Evolutionary conservation across 257 asterid species (phyloP).

Genomic region (Phtheirospermum japonicum): DNA sequence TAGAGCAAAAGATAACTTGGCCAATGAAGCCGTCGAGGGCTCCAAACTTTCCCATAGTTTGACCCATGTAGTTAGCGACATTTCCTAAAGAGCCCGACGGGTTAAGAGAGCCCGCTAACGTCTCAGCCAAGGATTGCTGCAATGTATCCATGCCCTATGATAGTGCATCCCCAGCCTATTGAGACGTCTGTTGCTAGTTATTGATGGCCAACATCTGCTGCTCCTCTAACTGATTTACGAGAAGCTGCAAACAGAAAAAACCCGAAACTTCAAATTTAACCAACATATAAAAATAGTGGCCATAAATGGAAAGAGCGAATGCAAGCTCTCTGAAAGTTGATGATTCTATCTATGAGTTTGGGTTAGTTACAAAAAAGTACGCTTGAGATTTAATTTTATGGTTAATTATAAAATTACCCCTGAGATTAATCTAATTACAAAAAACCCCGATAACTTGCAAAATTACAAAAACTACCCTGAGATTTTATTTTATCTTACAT

Average conservation of each 20-base stretch:
- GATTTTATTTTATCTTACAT: too few relatives aligned
- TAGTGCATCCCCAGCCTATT: constrained; percentile 47
- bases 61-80: constrained; percentile 48
- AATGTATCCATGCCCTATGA: constrained; percentile 45
- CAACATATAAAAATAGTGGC: not conserved
- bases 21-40: constrained; percentile 49
- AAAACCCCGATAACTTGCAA: too few relatives aligned
- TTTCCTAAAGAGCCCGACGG: constrained; percentile 32
- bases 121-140: constrained; percentile 47
- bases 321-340: too few relatives aligned
- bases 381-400: too few relatives aligned
- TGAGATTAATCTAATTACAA: too few relatives aligned
- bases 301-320: too few relatives aligned
- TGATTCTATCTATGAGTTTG: too few relatives aligned
- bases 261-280: not conserved
- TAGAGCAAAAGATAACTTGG: constrained; percentile 26
- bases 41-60: constrained; percentile 51
- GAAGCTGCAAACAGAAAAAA: constrained; percentile 26
- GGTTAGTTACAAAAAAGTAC: too few relatives aligned
- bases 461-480: too few relatives aligned
- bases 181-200: constrained; percentile 43
- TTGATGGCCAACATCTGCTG: constrained; percentile 33
- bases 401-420: too few relatives aligned
- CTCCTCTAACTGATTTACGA: constrained; percentile 32
- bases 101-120: constrained; percentile 35